Evolutionary conservation across 1,139 yeast genomes (phyloP).

Genomic region (Suhomyces taliae): DNA sequence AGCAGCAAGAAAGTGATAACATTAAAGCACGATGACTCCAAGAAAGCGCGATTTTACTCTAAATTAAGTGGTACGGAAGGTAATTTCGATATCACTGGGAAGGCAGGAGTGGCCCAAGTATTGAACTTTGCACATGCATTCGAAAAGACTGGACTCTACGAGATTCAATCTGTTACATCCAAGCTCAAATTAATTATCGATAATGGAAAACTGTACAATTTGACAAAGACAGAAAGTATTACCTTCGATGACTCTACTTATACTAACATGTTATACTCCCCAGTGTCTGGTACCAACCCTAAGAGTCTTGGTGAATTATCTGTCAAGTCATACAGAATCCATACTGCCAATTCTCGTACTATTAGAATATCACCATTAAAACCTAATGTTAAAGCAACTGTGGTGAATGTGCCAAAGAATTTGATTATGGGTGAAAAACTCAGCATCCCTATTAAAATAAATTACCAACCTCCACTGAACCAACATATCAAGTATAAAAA

Average conservation of each 20-base stretch:
- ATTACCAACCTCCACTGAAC: conserved; percentile 17
- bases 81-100: neutral
- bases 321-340: conserved; percentile 1
- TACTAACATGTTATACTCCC: neutral
- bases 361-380: conserved; percentile 17
- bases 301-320: neutral
- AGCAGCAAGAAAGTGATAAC: conserved; percentile 2
- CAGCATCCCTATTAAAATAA: conserved; percentile 21
- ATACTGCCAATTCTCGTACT: conserved; percentile 6
- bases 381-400: conserved; percentile 14
- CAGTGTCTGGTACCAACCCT: neutral
- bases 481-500: conserved; percentile 21
- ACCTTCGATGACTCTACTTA: conserved; percentile 1
- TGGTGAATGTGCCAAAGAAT: conserved; percentile 7
- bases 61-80: neutral
- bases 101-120: conserved; percentile 12
- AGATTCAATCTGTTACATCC: conserved; percentile 18
- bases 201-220: neutral
- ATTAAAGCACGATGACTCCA: conserved; percentile 5
- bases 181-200: conserved; percentile 5
- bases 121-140: conserved; percentile 27
- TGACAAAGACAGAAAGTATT: conserved; percentile 12
- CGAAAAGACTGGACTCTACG: conserved; percentile 25
- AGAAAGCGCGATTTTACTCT: neutral
- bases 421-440: conserved; percentile 34